Conservation (phyloP, 495 filamentous ascomycete species). For the Aspergillus nanangensis region DNA sequence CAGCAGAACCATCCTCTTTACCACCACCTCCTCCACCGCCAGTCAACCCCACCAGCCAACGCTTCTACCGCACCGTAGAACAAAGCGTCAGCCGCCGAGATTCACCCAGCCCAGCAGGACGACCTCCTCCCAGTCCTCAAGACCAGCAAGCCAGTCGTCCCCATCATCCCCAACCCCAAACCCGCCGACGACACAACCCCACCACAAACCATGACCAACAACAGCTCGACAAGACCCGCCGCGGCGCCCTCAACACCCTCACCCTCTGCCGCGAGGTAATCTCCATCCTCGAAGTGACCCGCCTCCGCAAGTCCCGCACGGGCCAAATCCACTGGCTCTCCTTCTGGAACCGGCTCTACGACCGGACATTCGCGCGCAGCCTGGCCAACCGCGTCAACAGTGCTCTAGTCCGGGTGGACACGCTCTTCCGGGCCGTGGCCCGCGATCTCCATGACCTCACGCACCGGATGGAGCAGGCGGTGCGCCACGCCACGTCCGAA, state of each 20-base stretch:
- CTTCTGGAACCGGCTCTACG: slow-evolving; percentile 21
- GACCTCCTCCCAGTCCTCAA: background rate
- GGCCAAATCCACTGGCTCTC: slow-evolving; percentile 18
- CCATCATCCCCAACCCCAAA: background rate
- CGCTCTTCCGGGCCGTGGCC: slow-evolving; percentile 17
- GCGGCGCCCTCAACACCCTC: slow-evolving; percentile 16
- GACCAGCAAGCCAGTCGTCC: background rate
- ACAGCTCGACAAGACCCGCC: slow-evolving; percentile 11
- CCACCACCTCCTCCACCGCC: slow-evolving; percentile 3
- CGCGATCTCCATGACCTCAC: slow-evolving; percentile 17
- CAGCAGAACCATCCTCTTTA: too few species aligned
- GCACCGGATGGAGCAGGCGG: slow-evolving; percentile 9
- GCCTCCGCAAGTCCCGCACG: slow-evolving; percentile 20
- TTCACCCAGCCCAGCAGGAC: background rate
- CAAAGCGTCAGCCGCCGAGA: background rate
- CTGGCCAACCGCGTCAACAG: slow-evolving; percentile 8
- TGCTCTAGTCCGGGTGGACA: slow-evolving; percentile 13
- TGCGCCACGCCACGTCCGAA: slow-evolving; percentile 11
- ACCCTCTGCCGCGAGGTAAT: slow-evolving; percentile 18
- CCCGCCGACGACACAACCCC: background rate
- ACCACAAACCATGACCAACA: background rate
- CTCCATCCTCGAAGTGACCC: slow-evolving; percentile 17
- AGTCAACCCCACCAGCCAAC: slow-evolving; percentile 1
- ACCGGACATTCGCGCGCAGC: slow-evolving; percentile 7
- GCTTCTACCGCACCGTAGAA: slow-evolving; percentile 11